phyloP scores from a whole-genome alignment of 441 rosid genomes.

The Aquilaria agallochum region DNA sequence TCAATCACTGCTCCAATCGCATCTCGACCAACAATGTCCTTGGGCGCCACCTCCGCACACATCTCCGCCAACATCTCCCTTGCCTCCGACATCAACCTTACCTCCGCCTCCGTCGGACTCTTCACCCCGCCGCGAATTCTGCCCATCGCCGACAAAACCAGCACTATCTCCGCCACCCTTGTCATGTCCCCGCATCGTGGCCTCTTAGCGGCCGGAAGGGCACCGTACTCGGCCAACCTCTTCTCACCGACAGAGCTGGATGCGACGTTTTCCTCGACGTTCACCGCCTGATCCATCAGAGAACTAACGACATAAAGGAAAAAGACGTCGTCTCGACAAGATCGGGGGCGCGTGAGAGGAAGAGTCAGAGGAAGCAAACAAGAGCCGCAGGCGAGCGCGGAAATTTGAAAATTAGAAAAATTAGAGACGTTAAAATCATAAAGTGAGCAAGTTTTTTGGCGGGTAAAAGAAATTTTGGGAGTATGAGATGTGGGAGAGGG shows the following conservation, averaged over 20 bases:
- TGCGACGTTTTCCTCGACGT: slow-evolving; percentile 13
- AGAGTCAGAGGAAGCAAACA: slow-evolving; percentile 18
- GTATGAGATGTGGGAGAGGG: slow-evolving; percentile 8
- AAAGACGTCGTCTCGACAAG: slow-evolving; percentile 3
- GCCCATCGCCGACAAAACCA: slow-evolving; percentile 73
- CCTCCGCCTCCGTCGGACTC: slow-evolving; percentile 64
- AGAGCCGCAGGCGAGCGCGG: slow-evolving; percentile 23
- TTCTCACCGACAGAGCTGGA: slow-evolving; percentile 28
- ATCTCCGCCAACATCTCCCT: slow-evolving; percentile 55
- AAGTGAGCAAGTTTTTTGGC: slow-evolving; percentile 26
- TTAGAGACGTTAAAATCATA: slow-evolving; percentile 12
- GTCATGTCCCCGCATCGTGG: slow-evolving; percentile 34
- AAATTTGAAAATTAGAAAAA: slow-evolving; percentile 15
- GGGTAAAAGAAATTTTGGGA: slow-evolving; percentile 23
- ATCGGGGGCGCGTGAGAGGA: slow-evolving; percentile 18
- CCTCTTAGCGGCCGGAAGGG: slow-evolving; percentile 33
- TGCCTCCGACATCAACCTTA: slow-evolving; percentile 76
- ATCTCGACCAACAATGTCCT: slow-evolving; percentile 53
- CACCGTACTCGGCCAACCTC: slow-evolving; percentile 29
- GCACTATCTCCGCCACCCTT: slow-evolving; percentile 85
- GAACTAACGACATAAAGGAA: slow-evolving; percentile 1
- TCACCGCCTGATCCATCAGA: slow-evolving; percentile 32
- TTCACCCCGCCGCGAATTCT: slow-evolving; percentile 64
- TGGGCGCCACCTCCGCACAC: slow-evolving; percentile 54
- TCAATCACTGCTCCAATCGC: slow-evolving; percentile 64